Base-by-base conservation (phyloP, 2,329 filamentous ascomycete genomes). In the Scedosporium minutisporum region DNA sequence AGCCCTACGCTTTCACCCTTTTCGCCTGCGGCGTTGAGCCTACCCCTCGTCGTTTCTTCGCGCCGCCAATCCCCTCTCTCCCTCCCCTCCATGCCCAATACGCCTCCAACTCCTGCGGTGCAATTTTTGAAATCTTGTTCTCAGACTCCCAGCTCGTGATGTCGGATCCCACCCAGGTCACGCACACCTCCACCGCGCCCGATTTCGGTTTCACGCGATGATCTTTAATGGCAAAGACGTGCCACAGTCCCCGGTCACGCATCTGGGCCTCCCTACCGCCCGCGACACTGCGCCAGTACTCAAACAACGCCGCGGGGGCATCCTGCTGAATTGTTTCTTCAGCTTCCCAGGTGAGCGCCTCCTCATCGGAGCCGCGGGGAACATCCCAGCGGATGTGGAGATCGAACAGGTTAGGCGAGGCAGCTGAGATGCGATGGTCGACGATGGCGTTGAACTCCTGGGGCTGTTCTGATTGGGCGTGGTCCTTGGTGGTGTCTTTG, bases 241-340 rank as follows among this genome's bases (percentile, higher is more conserved):
- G 66, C 66, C 66, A 67, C 18, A 67, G 57, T 12, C 62, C 57
- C 59, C 61, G 62, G 57, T 67, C 64, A 0, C 41, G 48, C 64
- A 67, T 64, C 12, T 61, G 62, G 18, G 60, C 63, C 18, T 58
- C 16, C 7, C 66, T 63, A 16, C 66, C 66, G 10, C 66, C 66
- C 62, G 62, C 61, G 57, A 66, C 59, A n/a, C 42, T 55, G 6
- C 65, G 53, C 66, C 66, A 67, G 57, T 67, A 67, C 4, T 29
- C 53, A 7, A 65, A 74, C 1, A 75, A 63, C 1, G 64, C 65
- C 23, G 73, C 72, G 27, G 68, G 69, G 1, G 72, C 72, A 53
- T 70, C 70, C 58, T 68, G 62, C 46, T 75, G 73, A 53, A 75
- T 71, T 62, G 71, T 71, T 14, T 69, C 67, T 55, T 75, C 73